Conservation (phyloP, 2,329 filamentous ascomycete genomes). For the Clarireedia monteithiana region DNA sequence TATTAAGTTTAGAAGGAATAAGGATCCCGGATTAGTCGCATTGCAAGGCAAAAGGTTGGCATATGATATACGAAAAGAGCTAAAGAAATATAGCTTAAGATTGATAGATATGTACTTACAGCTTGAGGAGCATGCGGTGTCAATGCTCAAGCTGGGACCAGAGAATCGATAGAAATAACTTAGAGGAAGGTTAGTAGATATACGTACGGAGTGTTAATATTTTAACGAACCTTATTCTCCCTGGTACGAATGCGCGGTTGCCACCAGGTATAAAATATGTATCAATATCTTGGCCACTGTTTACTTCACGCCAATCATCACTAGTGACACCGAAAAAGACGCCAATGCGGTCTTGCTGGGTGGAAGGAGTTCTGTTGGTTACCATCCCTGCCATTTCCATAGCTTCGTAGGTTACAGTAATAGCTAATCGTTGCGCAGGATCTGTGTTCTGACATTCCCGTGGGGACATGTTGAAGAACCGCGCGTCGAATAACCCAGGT, state of each 20-base stretch:
- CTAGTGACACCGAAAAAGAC: constrained; percentile 20
- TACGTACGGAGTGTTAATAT: constrained; percentile 52
- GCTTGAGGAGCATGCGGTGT: constrained; percentile 46
- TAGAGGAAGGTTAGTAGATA: background rate
- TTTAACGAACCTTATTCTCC: constrained; percentile 23
- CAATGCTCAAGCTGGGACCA: constrained; percentile 46
- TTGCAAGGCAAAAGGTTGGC: too few relatives aligned
- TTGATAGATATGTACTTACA: too few relatives aligned
- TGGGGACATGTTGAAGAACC: constrained; percentile 81
- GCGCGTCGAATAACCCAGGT: constrained; percentile 66
- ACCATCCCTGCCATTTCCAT: constrained; percentile 74
- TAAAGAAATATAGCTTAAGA: too few relatives aligned
- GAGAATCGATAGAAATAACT: constrained; percentile 33
- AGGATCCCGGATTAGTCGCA: too few relatives aligned
- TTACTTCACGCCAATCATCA: constrained; percentile 22
- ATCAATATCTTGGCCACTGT: constrained; percentile 20
- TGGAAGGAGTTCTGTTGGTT: constrained; percentile 16
- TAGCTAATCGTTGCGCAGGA: constrained; percentile 67
- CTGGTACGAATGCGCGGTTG: constrained; percentile 21
- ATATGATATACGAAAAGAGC: too few relatives aligned
- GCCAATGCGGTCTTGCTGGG: constrained; percentile 33
- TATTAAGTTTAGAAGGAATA: background rate
- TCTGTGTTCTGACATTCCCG: constrained; percentile 65
- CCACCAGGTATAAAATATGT: constrained; percentile 23
- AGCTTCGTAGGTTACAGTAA: constrained; percentile 71